Evolutionary conservation across 768 basidiomycete species (phyloP), one percentile per base, ranked within the genome.

Genomic region (Podaxis sp.): DNA sequence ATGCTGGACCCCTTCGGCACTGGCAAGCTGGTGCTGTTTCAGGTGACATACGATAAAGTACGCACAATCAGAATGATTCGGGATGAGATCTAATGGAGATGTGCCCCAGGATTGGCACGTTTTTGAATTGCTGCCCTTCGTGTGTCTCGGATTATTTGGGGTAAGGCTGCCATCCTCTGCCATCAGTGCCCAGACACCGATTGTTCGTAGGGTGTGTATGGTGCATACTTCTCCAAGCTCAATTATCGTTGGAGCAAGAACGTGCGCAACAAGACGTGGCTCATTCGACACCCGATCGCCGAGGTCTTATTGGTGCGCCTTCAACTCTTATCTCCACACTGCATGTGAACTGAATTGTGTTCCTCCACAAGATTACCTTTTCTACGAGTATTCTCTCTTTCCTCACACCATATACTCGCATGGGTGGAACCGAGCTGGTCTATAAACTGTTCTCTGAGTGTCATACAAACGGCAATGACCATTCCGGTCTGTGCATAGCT

Each of bases 1-100:
- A 90, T 96, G 63, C 86, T 98, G 38, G 91, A 99, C 73, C 97
- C 97, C 0, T 98, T 98, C 69, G 92, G 94, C 13, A 96, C 93
- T 4, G 94, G 94, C 24, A 97, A 97, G 72, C 80, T 98, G 22
- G 95, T 97, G 0, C 78, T 97, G 47, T 95, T 95, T 73, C 91
- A 93, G 69, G 93, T 96, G 46, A 91, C 89, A 0, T 97, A 96
- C 69, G 89, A 91, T 71, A 91, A 85, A 79, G 93, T 89, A 59
- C 19, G 68, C 66, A 65, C 49, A 51, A 51, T 46, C 50, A 29
- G 37, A 37, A 55, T 25, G 15, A 29, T n/a, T 12, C 36, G 19
- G 17, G 22, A 6, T 15, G 11, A 22, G 56, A 11, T 15, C 51
- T 60, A 47, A 13, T 57, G 50, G 55, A 41, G 51, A 41, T 22